These are phyloP conservation scores for Zygoascus biomembranicola DNA, from an alignment of 805 yeast species.

Conservation along the genomic window DNA sequence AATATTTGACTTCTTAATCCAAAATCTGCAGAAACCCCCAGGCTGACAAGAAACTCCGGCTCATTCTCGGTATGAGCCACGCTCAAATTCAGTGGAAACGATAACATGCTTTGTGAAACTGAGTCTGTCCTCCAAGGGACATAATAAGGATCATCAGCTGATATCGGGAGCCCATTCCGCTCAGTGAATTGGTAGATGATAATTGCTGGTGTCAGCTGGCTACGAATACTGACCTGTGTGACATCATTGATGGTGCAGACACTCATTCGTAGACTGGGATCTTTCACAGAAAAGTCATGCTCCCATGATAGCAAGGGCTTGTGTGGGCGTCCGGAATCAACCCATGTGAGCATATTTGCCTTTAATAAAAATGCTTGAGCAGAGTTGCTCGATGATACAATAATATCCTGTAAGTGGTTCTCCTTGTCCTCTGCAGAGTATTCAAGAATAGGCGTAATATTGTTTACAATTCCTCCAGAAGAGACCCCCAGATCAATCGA, in stretches of 20 bases:
- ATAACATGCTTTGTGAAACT: constrained; percentile 3
- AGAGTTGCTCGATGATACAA: constrained; percentile 16
- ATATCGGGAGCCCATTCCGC: constrained; percentile 30
- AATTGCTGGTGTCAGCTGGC: constrained; percentile 28
- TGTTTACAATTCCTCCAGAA: not conserved
- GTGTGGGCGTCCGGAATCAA: constrained; percentile 31
- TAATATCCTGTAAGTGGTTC: constrained; percentile 14
- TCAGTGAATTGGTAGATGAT: constrained; percentile 31
- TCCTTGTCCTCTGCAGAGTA: constrained; percentile 2
- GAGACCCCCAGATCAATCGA: not conserved
- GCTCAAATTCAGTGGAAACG: constrained; percentile 2
- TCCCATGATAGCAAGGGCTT: constrained; percentile 60
- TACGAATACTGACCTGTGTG: constrained; percentile 22
- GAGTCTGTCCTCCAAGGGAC: constrained; percentile 5
- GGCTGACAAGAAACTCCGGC: constrained; percentile 5
- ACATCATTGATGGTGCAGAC: constrained; percentile 22
- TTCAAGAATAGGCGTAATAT: not conserved
- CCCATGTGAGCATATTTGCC: constrained; percentile 54
- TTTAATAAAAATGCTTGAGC: constrained; percentile 49
- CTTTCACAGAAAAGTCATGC: constrained; percentile 50
- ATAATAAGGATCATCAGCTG: constrained; percentile 32
- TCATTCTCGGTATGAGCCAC: not conserved
- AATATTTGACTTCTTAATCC: constrained; percentile 6
- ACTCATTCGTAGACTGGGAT: constrained; percentile 42
- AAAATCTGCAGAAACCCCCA: constrained; percentile 6